These are phyloP conservation scores for Coniochaeta prunicola DNA, from an alignment of 2,329 filamentous ascomycete species.

Conservation along the genomic window DNA sequence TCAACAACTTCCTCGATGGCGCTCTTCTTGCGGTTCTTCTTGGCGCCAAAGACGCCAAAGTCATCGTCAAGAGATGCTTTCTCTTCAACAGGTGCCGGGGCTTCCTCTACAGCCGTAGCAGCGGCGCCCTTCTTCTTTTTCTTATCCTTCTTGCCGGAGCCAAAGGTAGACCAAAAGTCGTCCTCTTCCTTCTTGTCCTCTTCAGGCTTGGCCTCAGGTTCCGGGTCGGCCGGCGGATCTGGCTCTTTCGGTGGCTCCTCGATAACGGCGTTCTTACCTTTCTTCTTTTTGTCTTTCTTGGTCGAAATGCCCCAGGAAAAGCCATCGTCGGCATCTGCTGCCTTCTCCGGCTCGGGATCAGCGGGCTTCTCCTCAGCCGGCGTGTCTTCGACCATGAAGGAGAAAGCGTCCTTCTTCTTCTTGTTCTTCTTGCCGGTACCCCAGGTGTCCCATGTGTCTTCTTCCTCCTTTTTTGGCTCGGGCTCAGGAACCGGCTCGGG, in stretches of 20 bases:
- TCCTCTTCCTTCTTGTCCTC: slow-evolving; percentile 16
- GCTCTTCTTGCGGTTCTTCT: slow-evolving; percentile 36
- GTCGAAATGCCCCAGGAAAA: slow-evolving; percentile 21
- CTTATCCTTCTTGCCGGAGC: slow-evolving; percentile 20
- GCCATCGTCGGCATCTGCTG: slow-evolving; percentile 17
- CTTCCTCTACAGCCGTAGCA: slow-evolving; percentile 6
- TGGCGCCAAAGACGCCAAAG: slow-evolving; percentile 17
- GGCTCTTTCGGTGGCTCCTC: slow-evolving; percentile 11
- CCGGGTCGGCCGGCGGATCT: slow-evolving; percentile 32
- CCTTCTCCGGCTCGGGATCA: slow-evolving; percentile 18
- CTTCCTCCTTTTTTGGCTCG: slow-evolving; percentile 23
- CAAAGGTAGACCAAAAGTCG: slow-evolving; percentile 20
- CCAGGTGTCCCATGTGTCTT: slow-evolving; percentile 15
- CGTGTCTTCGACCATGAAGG: not conserved
- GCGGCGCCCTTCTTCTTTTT: slow-evolving; percentile 30
- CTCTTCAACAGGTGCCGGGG: slow-evolving; percentile 7
- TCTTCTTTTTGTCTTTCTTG: slow-evolving; percentile 19
- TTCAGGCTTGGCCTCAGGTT: slow-evolving; percentile 19
- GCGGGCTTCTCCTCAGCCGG: slow-evolving; percentile 10
- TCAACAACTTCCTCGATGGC: not conserved
- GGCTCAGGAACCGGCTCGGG: slow-evolving; percentile 16
- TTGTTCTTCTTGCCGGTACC: slow-evolving; percentile 26
- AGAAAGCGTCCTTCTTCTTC: slow-evolving; percentile 23
- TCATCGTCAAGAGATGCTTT: slow-evolving; percentile 12
- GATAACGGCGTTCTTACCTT: slow-evolving; percentile 12